Evolutionary conservation across 2,329 filamentous ascomycete genomes (phyloP), one percentile per base, ranked within the genome.

Genomic region (Sclerotinia trifoliorum): DNA sequence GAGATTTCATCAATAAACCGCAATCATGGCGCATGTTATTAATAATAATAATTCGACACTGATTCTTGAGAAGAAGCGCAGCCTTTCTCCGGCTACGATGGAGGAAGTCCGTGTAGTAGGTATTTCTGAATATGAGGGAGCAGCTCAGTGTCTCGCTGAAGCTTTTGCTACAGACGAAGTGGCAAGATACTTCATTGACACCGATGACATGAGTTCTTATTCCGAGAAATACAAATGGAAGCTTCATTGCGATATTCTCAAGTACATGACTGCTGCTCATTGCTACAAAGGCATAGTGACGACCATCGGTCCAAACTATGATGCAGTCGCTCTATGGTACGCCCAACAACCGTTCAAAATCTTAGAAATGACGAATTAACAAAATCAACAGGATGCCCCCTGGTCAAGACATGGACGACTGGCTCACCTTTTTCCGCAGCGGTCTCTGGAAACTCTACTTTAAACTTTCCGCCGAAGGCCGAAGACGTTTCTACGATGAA

Each of bases 381-480:
- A 21, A n/a, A 11, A 29, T 3, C 62, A 46, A 66, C 52, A 92
- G 90, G 91, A 87, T 93, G 82, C 89, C 89, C 21, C 92, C 91
- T 1, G 90, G 89, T 66, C 83, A 87, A 77, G 86, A 90, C 78
- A 88, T 90, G 79, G 91, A 94, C 78, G 88, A 89, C 78, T 88
- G 86, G 82, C 84, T 85, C 81, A 92, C 90, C 65, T 84, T 88
- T 70, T 79, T 94, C 72, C 89, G 90, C 71, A 90, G 86, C 76
- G 92, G 92, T 70, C 86, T 93, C 81, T 94, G 91, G 91, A 84
- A 89, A 71, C 84, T 94, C 70, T 86, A 86, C 79, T 94, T 88
- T 80, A 86, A 89, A 77, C 87, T 95, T 70, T 89, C 90, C 15
- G 75, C 83, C 66, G 91, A 94, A 81, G 90, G 90, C 71, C 86